Evolutionary conservation across 176 grass and related monocot species (phyloP).

Genomic region (Carex myosuroides): DNA sequence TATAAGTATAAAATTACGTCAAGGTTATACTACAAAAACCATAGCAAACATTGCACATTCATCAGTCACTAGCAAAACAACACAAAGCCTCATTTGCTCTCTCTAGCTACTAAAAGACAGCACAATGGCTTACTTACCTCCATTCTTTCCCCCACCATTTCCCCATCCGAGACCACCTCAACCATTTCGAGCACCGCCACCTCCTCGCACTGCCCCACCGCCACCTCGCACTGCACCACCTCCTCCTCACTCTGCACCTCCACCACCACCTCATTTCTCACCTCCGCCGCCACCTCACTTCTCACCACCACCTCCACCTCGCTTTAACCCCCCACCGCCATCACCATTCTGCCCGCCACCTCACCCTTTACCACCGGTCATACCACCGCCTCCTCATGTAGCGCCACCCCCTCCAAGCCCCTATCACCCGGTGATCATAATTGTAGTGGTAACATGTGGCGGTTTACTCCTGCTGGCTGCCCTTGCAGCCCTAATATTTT

Average conservation of each 20-base stretch:
- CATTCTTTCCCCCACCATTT: constrained; percentile 1
- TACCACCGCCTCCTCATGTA: constrained; percentile 3
- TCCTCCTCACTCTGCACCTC: not conserved
- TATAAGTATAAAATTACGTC: not conserved
- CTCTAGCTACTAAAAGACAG: constrained; percentile 14
- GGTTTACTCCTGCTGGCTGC: constrained; percentile 57
- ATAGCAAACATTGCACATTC: not conserved
- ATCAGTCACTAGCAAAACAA: constrained; percentile 24
- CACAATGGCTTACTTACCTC: not conserved
- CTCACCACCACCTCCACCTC: not conserved
- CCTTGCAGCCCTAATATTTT: constrained; percentile 44
- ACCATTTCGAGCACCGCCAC: constrained; percentile 18
- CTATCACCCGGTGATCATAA: constrained; percentile 46
- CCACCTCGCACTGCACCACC: not conserved
- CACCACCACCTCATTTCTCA: not conserved
- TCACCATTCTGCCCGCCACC: constrained; percentile 14
- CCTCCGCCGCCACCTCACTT: not conserved
- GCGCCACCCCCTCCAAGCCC: constrained; percentile 42
- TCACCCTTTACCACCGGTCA: constrained; percentile 23
- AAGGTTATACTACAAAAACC: not conserved
- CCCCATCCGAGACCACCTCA: constrained; percentile 26
- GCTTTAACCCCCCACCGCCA: not conserved
- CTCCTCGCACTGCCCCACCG: not conserved
- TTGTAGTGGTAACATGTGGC: constrained; percentile 58
- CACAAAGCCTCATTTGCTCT: constrained; percentile 6